A percentile compares a stretch with the other conserved stretches of the same genome.
phyloP scores from a whole-genome alignment of 148 eudicot species.

The Rhododendron ovatum region DNA sequence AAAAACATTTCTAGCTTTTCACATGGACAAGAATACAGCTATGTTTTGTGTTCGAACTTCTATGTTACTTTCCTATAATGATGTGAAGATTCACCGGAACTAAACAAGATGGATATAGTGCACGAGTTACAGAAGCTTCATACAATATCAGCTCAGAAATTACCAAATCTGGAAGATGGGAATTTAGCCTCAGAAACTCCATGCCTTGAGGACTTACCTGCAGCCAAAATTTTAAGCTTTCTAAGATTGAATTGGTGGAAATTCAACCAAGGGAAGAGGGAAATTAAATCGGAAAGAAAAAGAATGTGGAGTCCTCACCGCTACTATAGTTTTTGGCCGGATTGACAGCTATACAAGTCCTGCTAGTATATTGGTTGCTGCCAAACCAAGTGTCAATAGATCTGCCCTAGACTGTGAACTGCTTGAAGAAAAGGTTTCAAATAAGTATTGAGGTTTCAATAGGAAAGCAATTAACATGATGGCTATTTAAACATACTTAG shows the following conservation, averaged over 20 bases:
- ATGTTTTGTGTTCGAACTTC: not conserved
- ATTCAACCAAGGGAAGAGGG: not conserved
- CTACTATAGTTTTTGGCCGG: constrained; percentile 69
- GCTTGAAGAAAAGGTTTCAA: constrained; percentile 16
- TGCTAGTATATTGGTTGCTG: constrained; percentile 71
- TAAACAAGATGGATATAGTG: not conserved
- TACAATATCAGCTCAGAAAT: constrained; percentile 72
- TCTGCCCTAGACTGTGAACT: constrained; percentile 97
- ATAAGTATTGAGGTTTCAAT: not conserved
- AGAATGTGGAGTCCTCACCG: constrained; percentile 30
- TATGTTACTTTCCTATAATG: not conserved
- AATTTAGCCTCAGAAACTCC: constrained; percentile 44
- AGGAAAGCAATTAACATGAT: not conserved
- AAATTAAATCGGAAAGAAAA: not conserved
- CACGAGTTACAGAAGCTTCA: not conserved
- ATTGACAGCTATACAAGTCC: constrained; percentile 93
- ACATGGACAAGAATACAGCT: not conserved
- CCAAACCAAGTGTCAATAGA: constrained; percentile 85
- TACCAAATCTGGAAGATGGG: constrained; percentile 20
- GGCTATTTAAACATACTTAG: not conserved
- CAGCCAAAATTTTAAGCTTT: constrained; percentile 13
- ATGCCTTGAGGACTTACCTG: constrained; percentile 80
- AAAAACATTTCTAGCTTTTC: not conserved
- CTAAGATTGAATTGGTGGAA: not conserved
- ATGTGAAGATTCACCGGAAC: not conserved